Base-by-base conservation (phyloP, 805 yeast genomes). In the Torulaspora franciscae region DNA sequence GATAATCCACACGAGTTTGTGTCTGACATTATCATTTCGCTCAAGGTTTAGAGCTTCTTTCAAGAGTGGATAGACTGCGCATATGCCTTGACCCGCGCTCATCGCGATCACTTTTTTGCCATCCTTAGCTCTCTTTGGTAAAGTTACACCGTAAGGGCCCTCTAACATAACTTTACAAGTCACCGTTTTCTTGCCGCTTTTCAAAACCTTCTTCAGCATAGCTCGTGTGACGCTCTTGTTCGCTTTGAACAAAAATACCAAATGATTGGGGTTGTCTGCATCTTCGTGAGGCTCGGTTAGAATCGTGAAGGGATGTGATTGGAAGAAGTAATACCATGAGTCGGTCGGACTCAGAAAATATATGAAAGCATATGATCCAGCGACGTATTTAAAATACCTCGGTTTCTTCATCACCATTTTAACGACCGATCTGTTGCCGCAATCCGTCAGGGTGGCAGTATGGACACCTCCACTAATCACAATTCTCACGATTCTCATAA, bases 221-320 rank as follows among this genome's bases (percentile, higher is more conserved):
- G 66, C 66, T 42, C 61, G 69, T 9, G 86, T 79, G 41, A 78
- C 61, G 45, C 87, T 87, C 10, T 70, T 71, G 57, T 77, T 77
- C 14, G 72, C 73, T 56, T 75, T 77, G 54, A 77, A 70, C 51
- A 67, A 72, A 39, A 76, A 64, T 1, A 68, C 63, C 7, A 77
- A 17, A 19, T 48, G 46, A 23, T 48, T 47, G 10, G 52, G 36
- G 23, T 54, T 46, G 6, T 30, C 56, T 37, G 65, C 62, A 43
- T 69, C 66, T 23, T 65, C 66, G 27, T 67, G 61, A 0, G 67
- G 62, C 3, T 60, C 59, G 2, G 75, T 64, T 40, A 76, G 66
- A 6, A 77, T 60, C 1, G 90, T 81, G 64, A 85, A 83, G 4
- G 91, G 90, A 59, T 84, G 89, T 4, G 83, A 76, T 59, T 83